Evolutionary conservation across 148 eudicot genomes (phyloP), one percentile per base, ranked within the genome.

Genomic region (Camellia lanceoleosa): DNA sequence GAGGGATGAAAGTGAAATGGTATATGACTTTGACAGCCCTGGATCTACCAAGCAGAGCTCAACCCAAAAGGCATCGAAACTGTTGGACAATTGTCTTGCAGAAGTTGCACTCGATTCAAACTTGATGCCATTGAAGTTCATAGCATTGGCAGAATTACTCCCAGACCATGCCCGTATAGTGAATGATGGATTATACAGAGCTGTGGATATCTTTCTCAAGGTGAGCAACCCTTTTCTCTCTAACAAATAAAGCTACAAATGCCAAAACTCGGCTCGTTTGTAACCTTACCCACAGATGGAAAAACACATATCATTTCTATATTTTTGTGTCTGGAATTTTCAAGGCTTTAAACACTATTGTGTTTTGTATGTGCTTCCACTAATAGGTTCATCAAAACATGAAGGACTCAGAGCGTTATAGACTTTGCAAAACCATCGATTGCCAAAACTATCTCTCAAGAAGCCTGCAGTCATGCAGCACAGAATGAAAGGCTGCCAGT

Each of bases 381-480:
- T 73, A 68, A 13, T 86, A 96, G 98, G 99, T 94, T 78, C 99
- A 96, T 82, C 98, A 93, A 60, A 92, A 94, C 81, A 85, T 93
- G 16, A 93, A 92, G 88, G 99, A 96, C 68, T 85, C 94, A 0
- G 99, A 96, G 74, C 86, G 97, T 23, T 92, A 93, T 80, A 69
- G 97, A 23, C 86, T 96, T 23, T 93, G 99, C 91, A 93, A 94
- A 76, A 88, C 97, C 61, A 91, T 96, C 2, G 93, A 91, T 73
- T 92, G 94, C 64, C 97, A 70, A 93, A 96, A 76, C 93, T 96
- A 3, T n/a, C n/a, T 92, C 98, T 1, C 92, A 92, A 82, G 99
- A 96, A 86, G 99, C 95, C 64, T 92, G 97, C 80, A 89, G 93
- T 87, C 99, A 96, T 43, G 99, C 97, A 63, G 98, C 99, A 13